phyloP scores from a whole-genome alignment of 345 rosid species.

The Populus euphratica region DNA sequence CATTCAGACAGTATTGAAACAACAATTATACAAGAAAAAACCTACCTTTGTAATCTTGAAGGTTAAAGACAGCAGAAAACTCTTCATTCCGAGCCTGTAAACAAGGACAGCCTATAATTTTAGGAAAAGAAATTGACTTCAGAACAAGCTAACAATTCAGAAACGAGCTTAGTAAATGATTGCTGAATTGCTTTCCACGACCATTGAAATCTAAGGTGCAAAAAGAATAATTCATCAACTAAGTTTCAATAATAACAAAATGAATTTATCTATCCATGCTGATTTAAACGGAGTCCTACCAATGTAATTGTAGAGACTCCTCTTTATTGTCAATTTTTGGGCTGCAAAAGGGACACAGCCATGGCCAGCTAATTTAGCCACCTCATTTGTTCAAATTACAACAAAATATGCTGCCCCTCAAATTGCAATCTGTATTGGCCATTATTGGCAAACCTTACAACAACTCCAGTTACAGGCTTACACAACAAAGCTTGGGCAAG shows the following conservation, averaged over 20 bases:
- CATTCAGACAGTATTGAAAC: not conserved
- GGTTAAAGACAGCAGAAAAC: slow-evolving; percentile 72
- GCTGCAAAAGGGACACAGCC: not conserved
- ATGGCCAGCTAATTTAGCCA: not conserved
- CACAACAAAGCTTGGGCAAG: not conserved
- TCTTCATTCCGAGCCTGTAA: slow-evolving; percentile 87
- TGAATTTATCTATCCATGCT: not conserved
- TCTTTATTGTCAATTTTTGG: not conserved
- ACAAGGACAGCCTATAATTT: slow-evolving; percentile 14
- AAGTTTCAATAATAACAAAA: not conserved
- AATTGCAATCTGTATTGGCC: not conserved
- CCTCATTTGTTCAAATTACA: not conserved
- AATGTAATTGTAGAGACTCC: not conserved
- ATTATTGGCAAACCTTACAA: not conserved
- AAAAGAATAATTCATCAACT: not conserved
- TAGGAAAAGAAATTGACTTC: not conserved
- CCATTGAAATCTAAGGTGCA: not conserved
- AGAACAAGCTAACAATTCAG: not conserved
- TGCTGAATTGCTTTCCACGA: not conserved
- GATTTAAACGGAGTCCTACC: not conserved
- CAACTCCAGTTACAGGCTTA: not conserved
- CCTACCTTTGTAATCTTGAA: slow-evolving; percentile 95
- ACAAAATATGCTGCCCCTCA: not conserved
- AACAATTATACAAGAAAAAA: not conserved
- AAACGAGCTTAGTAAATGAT: not conserved